Evolutionary conservation across 495 filamentous ascomycete species (phyloP).

Genomic region (Articulospora tetracladia): DNA sequence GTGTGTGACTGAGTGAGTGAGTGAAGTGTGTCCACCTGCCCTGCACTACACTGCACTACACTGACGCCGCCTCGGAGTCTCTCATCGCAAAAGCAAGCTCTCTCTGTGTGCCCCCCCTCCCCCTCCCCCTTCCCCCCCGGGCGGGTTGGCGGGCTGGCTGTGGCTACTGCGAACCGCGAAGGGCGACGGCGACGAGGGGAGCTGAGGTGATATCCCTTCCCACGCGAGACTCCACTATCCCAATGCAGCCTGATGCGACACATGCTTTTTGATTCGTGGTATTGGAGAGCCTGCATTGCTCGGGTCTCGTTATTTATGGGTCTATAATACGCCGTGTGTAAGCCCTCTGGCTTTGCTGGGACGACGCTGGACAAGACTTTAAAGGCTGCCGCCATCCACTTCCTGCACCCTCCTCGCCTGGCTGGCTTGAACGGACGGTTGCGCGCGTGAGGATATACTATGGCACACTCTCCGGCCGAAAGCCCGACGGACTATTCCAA

Average conservation of each 20-base stretch:
- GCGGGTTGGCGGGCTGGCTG: background rate
- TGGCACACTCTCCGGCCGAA: background rate
- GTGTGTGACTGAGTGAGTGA: too few species aligned
- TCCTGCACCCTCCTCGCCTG: background rate
- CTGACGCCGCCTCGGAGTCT: background rate
- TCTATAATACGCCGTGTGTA: background rate
- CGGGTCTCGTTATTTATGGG: slow-evolving; percentile 7
- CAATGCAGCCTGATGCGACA: background rate
- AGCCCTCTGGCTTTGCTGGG: background rate
- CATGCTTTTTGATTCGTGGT: slow-evolving; percentile 4
- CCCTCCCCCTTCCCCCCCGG: background rate
- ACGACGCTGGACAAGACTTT: background rate
- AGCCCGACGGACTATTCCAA: background rate
- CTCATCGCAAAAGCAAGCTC: background rate
- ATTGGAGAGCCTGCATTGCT: background rate
- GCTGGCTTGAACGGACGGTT: background rate
- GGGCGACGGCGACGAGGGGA: background rate
- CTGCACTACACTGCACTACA: too few species aligned
- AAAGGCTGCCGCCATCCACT: background rate
- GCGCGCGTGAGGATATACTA: background rate
- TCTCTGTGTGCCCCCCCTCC: background rate
- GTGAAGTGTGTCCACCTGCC: too few species aligned
- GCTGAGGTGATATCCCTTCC: slow-evolving; percentile 1
- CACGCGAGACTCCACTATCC: background rate
- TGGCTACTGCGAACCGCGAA: background rate